Base-by-base conservation (phyloP, 2,329 filamentous ascomycete genomes). In the Septoria petroselini region DNA sequence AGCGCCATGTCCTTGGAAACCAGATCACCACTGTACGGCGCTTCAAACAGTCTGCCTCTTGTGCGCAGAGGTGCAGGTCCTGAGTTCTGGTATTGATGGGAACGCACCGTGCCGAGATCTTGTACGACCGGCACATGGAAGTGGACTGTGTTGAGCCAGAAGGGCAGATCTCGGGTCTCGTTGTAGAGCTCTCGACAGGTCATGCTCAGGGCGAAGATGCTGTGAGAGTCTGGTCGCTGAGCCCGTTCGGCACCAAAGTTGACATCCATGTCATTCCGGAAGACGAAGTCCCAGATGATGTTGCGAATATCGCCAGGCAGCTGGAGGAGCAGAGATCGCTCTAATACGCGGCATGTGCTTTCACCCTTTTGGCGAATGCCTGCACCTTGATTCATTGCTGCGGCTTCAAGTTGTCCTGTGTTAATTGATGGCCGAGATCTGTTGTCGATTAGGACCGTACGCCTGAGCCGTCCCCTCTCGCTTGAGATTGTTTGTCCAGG, bases 101-200 rank as follows among this genome's bases (percentile, higher is more conserved):
- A 37, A 14, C 37, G 31, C 12, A 50, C 17, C 3, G 25, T 41
- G n/a, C 40, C 43, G 21, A 57, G 41, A 30, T 57, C 52, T 23
- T 53, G 52, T 11, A 57, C 34, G 27, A 57, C 43, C 2, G 55
- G 55, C 14, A 53, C 46, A 14, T 48, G 45, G 19, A 57, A 48
- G 29, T 55, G 49, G 43, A 52, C 46, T 6, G 42, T 52, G 33
- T 57, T 57, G 49, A 55, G 52, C 55, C 52, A 53, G 39, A 53
- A 53, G 2, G 52, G 55, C 15, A 57, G 42, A 18, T 48, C 39
- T 25, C 47, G 37, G 9, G 41, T 53, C 29, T 55, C 55, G 23
- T 50, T 11, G 27, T 52, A 47, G 41, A 58, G 40, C 12, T 53
- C 34, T 25, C 48, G 47, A 41, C 55, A 58, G 11, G 55, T 53